These are phyloP conservation scores for Cylindrodendrum hubeiense DNA, from an alignment of 2,329 filamentous ascomycete genomes.

Conservation along the genomic window DNA sequence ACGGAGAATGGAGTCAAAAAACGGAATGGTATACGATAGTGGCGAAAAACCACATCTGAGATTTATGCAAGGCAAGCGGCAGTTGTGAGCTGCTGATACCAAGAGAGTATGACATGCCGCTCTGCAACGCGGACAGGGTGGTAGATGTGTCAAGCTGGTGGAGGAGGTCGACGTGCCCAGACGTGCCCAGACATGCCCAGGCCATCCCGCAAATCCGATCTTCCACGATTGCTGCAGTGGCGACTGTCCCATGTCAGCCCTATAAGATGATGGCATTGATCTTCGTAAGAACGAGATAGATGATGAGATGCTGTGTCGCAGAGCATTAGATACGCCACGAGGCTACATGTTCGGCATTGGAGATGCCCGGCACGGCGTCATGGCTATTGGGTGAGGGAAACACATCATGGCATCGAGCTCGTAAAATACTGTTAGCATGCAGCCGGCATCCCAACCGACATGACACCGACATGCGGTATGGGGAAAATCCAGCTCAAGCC, in stretches of 20 bases:
- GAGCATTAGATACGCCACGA: too few species aligned
- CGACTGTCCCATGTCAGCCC: background rate
- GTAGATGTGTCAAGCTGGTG: background rate
- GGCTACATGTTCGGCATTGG: too few species aligned
- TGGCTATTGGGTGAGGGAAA: background rate
- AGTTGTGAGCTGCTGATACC: background rate
- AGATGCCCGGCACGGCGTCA: background rate
- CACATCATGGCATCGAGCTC: background rate
- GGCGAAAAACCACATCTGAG: slow-evolving; percentile 1
- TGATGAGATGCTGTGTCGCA: background rate
- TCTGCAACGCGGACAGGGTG: background rate
- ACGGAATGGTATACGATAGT: background rate
- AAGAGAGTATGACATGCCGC: background rate
- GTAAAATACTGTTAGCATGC: background rate
- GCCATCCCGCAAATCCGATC: background rate
- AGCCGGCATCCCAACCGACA: background rate
- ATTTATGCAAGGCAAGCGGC: slow-evolving; percentile 2
- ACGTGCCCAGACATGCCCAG: background rate
- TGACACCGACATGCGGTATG: background rate
- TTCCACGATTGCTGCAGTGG: background rate
- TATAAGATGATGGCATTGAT: background rate
- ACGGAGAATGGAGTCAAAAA: background rate
- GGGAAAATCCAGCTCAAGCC: background rate
- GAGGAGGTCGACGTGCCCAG: too few species aligned
- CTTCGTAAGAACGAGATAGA: background rate